These are phyloP conservation scores for Peronospora destructor DNA, from an alignment of 352 stramenopile species.

Conservation along the genomic window DNA sequence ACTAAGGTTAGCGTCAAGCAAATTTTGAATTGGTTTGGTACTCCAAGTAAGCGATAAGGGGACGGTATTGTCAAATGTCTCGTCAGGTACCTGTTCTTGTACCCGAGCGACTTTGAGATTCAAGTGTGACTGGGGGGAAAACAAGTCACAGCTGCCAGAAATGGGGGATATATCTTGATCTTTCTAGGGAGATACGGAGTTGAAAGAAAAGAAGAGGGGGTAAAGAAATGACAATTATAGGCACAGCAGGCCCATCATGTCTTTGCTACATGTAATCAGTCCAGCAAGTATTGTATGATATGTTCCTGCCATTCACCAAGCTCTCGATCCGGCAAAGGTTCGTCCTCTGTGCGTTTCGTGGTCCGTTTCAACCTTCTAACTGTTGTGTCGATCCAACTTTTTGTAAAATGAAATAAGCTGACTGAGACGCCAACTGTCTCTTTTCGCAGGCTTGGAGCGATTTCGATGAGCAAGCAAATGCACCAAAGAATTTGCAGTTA, in stretches of 20 bases:
- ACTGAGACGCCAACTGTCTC: background rate
- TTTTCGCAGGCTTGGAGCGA: conserved; percentile 51
- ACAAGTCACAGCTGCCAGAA: conserved; percentile 4
- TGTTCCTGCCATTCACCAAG: conserved; percentile 65
- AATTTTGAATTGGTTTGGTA: conserved; percentile 18
- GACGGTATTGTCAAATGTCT: too few species aligned
- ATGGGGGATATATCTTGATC: background rate
- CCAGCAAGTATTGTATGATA: conserved; percentile 1
- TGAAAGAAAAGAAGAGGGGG: too few species aligned
- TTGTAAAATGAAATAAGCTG: conserved; percentile 2
- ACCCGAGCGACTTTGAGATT: too few species aligned
- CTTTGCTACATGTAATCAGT: background rate
- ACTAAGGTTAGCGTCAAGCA: conserved; percentile 10
- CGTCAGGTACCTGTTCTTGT: too few species aligned
- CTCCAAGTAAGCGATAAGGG: too few species aligned
- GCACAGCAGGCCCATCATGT: background rate
- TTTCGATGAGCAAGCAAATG: conserved; percentile 40
- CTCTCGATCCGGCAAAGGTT: conserved; percentile 55
- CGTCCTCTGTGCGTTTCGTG: conserved; percentile 4
- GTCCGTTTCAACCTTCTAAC: conserved; percentile 1
- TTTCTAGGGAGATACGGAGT: conserved; percentile 6
- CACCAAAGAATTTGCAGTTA: too few species aligned
- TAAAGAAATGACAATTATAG: too few species aligned
- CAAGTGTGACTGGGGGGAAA: conserved; percentile 9
- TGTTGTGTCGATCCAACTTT: background rate